Evolutionary conservation across 352 stramenopile genomes (phyloP).

Genomic region (Aphanomyces cochlioides): DNA sequence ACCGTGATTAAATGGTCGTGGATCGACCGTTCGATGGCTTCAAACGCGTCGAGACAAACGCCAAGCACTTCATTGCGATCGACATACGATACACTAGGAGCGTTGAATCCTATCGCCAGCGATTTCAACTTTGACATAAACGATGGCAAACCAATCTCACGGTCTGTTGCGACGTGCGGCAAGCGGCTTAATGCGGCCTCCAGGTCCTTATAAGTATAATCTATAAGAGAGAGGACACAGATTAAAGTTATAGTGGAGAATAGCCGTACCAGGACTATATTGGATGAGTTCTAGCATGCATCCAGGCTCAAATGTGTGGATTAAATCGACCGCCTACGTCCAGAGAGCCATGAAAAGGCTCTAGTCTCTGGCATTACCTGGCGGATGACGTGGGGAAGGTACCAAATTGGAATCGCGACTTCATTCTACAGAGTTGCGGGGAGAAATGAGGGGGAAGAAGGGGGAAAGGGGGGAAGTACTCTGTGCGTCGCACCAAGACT

Average conservation of each 20-base stretch:
- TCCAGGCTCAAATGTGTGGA: constrained; percentile 1
- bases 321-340: constrained; percentile 5
- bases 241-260: neutral
- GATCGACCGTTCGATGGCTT: neutral
- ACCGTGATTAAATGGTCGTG: constrained; percentile 6
- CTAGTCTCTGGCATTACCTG: neutral
- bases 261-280: neutral
- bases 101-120: neutral
- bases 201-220: neutral
- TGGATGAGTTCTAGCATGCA: constrained; percentile 19
- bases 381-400: neutral
- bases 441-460: too few relatives aligned
- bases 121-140: neutral
- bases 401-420: neutral
- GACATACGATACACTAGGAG: neutral
- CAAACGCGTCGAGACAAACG: constrained; percentile 6
- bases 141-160: neutral
- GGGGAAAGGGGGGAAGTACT: neutral
- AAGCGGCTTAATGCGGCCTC: neutral
- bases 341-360: neutral
- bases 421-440: neutral
- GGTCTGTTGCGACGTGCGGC: neutral
- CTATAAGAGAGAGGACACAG: neutral
- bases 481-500: neutral
- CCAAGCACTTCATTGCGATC: neutral